A percentile compares a stretch with the other conserved stretches of the same genome.
Evolutionary conservation across 768 basidiomycete species (phyloP).

Genomic region (Leccinellum albellum): DNA sequence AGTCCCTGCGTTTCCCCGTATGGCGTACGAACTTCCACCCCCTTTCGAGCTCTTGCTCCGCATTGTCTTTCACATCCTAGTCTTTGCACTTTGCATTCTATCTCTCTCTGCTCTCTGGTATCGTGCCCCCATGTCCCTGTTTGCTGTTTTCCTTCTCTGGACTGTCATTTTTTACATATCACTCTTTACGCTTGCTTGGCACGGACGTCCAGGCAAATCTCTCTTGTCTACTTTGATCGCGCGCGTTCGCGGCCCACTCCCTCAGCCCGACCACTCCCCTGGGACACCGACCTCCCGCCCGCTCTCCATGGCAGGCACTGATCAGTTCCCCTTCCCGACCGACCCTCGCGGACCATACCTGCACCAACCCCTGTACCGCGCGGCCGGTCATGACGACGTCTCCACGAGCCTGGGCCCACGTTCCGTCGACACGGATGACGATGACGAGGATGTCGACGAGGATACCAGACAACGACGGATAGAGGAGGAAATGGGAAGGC

Average conservation of each 20-base stretch:
- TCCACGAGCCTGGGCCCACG: slow-evolving; percentile 39
- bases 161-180: slow-evolving; percentile 52
- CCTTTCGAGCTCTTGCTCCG: slow-evolving; percentile 42
- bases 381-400: slow-evolving; percentile 43
- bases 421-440: slow-evolving; percentile 53
- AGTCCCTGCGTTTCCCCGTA: slow-evolving; percentile 21
- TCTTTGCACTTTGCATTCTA: slow-evolving; percentile 57
- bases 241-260: slow-evolving; percentile 38
- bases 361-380: slow-evolving; percentile 61
- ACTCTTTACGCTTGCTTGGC: slow-evolving; percentile 55
- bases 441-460: slow-evolving; percentile 73
- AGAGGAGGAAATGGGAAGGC: slow-evolving; percentile 76
- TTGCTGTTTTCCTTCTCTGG: slow-evolving; percentile 66
- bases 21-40: slow-evolving; percentile 32
- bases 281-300: slow-evolving; percentile 38
- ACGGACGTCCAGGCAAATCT: slow-evolving; percentile 54
- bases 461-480: slow-evolving; percentile 68
- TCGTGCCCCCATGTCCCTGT: slow-evolving; percentile 49
- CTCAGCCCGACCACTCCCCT: slow-evolving; percentile 31
- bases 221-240: slow-evolving; percentile 48
- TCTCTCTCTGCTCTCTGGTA: slow-evolving; percentile 58
- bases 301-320: slow-evolving; percentile 37
- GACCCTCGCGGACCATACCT: slow-evolving; percentile 56
- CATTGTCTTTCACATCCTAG: slow-evolving; percentile 50
- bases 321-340: slow-evolving; percentile 45